Conservation (phyloP, 306 rosid genomes). For the Quercus bicolor region DNA sequence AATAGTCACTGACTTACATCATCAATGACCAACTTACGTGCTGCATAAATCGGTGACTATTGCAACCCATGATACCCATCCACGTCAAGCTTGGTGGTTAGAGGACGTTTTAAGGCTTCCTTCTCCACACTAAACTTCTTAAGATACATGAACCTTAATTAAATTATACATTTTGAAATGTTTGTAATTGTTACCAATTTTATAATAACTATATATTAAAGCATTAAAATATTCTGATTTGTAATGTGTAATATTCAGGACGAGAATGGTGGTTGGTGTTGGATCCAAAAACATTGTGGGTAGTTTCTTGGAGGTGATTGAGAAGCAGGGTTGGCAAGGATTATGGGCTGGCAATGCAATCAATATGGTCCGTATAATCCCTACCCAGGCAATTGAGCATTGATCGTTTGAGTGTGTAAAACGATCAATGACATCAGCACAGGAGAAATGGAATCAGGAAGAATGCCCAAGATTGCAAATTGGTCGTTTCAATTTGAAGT, state of each 20-base stretch:
- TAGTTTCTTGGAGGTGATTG: conserved; percentile 81
- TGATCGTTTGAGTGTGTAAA: conserved; percentile 82
- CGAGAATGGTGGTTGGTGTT: conserved; percentile 96
- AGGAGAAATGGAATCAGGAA: conserved; percentile 56
- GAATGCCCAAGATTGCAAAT: conserved; percentile 58
- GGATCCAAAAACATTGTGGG: conserved; percentile 74
- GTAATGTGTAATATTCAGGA: conserved; percentile 48
- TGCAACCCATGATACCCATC: neutral
- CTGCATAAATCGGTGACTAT: neutral
- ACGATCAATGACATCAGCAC: conserved; percentile 67
- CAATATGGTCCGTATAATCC: conserved; percentile 92
- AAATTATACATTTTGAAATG: neutral
- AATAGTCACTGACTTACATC: neutral
- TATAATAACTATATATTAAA: too few relatives aligned
- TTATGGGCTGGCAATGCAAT: conserved; percentile 94
- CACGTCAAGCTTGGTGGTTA: neutral
- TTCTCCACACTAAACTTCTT: neutral
- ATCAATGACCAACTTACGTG: neutral
- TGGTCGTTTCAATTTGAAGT: conserved; percentile 55
- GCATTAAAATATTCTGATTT: neutral
- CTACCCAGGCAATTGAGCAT: conserved; percentile 90
- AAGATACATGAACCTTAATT: neutral
- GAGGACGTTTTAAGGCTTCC: neutral
- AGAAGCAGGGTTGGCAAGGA: conserved; percentile 97
- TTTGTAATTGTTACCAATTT: too few relatives aligned